These are phyloP conservation scores for Aspergillus persii DNA, from an alignment of 2,329 filamentous ascomycete species.

Conservation along the genomic window DNA sequence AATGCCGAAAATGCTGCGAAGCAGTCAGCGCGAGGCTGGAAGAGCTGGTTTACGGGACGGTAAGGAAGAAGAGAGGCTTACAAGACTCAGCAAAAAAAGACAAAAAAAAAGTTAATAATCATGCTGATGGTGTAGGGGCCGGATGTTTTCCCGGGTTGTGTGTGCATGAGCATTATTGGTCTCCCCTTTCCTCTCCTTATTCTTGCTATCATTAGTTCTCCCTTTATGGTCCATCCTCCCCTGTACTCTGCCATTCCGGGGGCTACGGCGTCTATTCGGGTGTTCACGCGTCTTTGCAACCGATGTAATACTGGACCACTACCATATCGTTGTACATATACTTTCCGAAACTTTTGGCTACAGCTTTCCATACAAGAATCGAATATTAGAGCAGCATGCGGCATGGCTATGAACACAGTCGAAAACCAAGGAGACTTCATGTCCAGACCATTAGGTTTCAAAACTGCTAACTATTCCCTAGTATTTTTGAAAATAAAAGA, in stretches of 20 bases:
- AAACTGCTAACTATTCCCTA: not conserved
- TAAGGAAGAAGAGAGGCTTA: conserved; percentile 14
- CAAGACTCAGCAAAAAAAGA: conserved; percentile 1
- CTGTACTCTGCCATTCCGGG: conserved; percentile 21
- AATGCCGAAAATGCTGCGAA: conserved; percentile 38
- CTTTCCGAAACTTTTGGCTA: conserved; percentile 8
- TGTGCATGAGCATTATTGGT: not conserved
- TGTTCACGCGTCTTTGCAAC: conserved; percentile 20
- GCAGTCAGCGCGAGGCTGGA: conserved; percentile 38
- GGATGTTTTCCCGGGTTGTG: not conserved
- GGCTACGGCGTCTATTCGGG: conserved; percentile 31
- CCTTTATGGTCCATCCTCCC: conserved; percentile 15
- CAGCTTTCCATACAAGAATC: not conserved
- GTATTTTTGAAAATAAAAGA: too few relatives aligned
- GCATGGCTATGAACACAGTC: not conserved
- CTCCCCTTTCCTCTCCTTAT: not conserved
- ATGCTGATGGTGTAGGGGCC: not conserved
- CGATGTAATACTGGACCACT: conserved; percentile 20
- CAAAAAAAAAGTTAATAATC: not conserved
- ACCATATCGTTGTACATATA: conserved; percentile 35
- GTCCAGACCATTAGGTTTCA: not conserved
- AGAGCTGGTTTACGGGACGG: conserved; percentile 40
- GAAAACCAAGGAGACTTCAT: not conserved
- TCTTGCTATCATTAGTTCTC: conserved; percentile 1
- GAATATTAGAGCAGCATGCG: not conserved